These are phyloP conservation scores for Byssoonygena ceratinophila DNA, from an alignment of 2,329 filamentous ascomycete genomes.

Conservation along the genomic window DNA sequence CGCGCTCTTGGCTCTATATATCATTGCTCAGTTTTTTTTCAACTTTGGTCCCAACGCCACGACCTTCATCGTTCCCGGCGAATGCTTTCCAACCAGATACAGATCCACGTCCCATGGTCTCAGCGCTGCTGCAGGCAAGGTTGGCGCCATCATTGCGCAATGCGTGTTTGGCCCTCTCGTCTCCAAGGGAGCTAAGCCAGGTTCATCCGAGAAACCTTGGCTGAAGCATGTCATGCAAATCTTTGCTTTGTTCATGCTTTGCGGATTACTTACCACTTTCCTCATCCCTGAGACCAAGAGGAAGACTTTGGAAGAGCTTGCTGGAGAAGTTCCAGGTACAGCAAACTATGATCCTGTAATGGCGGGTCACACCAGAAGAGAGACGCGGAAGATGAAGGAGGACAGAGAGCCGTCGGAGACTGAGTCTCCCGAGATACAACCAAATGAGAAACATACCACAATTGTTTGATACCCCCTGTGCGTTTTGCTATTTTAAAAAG, in stretches of 20 bases:
- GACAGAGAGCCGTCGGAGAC: neutral
- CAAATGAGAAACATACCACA: slow-evolving; percentile 5
- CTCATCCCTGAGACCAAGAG: slow-evolving; percentile 71
- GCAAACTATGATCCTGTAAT: slow-evolving; percentile 7
- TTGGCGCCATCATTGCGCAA: slow-evolving; percentile 59
- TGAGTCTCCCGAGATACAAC: slow-evolving; percentile 3
- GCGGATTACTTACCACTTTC: slow-evolving; percentile 56
- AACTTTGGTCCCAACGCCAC: slow-evolving; percentile 48
- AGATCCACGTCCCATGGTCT: slow-evolving; percentile 56
- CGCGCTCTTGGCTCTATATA: slow-evolving; percentile 50
- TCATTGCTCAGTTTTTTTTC: slow-evolving; percentile 53
- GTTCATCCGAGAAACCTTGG: slow-evolving; percentile 50
- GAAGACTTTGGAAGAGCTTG: slow-evolving; percentile 59
- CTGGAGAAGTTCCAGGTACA: slow-evolving; percentile 22
- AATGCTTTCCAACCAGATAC: slow-evolving; percentile 55
- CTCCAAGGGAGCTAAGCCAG: slow-evolving; percentile 44
- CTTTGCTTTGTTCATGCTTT: slow-evolving; percentile 70
- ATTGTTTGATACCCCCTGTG: slow-evolving; percentile 10
- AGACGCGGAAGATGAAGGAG: neutral
- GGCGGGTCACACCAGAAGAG: neutral
- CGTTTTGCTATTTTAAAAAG: neutral
- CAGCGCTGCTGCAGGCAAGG: slow-evolving; percentile 55
- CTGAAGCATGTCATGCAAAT: slow-evolving; percentile 66
- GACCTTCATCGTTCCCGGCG: slow-evolving; percentile 54
- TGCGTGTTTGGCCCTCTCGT: slow-evolving; percentile 54